Conservation (phyloP, 1,139 yeast species). For the Candida smagusa region DNA sequence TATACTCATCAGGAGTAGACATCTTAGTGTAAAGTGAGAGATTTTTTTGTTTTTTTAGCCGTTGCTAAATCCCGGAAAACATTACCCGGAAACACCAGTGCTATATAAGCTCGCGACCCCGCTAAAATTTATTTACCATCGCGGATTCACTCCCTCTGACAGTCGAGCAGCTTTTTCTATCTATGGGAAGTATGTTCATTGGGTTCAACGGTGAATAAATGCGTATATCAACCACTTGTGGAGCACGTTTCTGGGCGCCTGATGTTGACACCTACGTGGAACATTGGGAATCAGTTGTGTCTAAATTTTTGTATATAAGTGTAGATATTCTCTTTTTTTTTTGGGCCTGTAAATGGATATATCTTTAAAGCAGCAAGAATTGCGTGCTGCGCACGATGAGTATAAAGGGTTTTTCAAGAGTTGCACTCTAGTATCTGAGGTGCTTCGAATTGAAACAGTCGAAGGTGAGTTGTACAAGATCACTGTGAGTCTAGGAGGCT, state of each 20-base stretch:
- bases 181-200: slow-evolving; percentile 15
- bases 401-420: slow-evolving; percentile 26
- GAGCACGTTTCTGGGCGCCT: slow-evolving; percentile 62
- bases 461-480: slow-evolving; percentile 22
- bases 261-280: slow-evolving; percentile 47
- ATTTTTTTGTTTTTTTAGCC: no score
- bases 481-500: slow-evolving; percentile 32
- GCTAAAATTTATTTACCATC: slow-evolving; percentile 18
- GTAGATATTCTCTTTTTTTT: neutral
- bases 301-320: slow-evolving; percentile 26
- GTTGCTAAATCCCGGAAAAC: neutral
- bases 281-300: slow-evolving; percentile 57
- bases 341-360: slow-evolving; percentile 10
- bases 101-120: neutral
- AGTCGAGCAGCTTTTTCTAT: slow-evolving; percentile 18
- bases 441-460: slow-evolving; percentile 16
- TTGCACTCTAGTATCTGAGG: slow-evolving; percentile 15
- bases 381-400: slow-evolving; percentile 23
- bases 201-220: slow-evolving; percentile 22
- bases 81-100: slow-evolving; percentile 5
- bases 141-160: slow-evolving; percentile 40
- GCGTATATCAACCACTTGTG: slow-evolving; percentile 42
- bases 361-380: slow-evolving; percentile 19
- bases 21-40: neutral
- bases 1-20: slow-evolving; percentile 23